Base-by-base conservation (phyloP, 2,329 filamentous ascomycete species). In the Graphilbum sp. region DNA sequence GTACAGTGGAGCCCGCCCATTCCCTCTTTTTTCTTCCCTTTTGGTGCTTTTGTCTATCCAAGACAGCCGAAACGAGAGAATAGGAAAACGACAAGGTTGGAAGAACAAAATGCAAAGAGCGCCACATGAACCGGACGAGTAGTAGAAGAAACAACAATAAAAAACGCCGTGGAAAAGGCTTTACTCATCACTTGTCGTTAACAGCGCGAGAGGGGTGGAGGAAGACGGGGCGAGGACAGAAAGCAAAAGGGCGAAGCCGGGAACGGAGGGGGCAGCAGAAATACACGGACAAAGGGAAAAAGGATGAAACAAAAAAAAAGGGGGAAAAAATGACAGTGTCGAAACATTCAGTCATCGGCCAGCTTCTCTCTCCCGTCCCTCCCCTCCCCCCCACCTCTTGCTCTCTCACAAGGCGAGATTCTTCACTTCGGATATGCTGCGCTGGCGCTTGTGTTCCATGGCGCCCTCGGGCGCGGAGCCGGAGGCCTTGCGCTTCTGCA, bases 351-450 rank as follows among this genome's bases (percentile, higher is more conserved):
- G n/a, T n/a, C n/a, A n/a, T n/a, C n/a, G n/a, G n/a, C n/a, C n/a
- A n/a, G n/a, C n/a, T n/a, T n/a, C n/a, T n/a, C n/a, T n/a, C n/a
- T n/a, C n/a, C n/a, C n/a, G n/a, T n/a, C n/a, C n/a, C n/a, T n/a
- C n/a, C n/a, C n/a, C n/a, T n/a, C n/a, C n/a, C n/a, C n/a, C n/a
- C n/a, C n/a, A n/a, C n/a, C n/a, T n/a, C n/a, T n/a, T n/a, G n/a
- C n/a, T n/a, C n/a, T 4, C 15, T 43, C 41, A 46, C 29, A 47
- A 43, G 20, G 32, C 31, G n/a, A 43, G 21, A 34, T 60, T 49
- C 45, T 65, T 63, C 37, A 73, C 63, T 45, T 75, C 69, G 18
- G 69, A 69, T 43, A 74, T 67, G 54, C 70, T 75, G 50, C 69
- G 59, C 45, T 73, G 68, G 35, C 66, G 61, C 55, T 75, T 75